Conservation (phyloP, 176 grass and related monocot genomes). For the Eragrostis nindensis region DNA sequence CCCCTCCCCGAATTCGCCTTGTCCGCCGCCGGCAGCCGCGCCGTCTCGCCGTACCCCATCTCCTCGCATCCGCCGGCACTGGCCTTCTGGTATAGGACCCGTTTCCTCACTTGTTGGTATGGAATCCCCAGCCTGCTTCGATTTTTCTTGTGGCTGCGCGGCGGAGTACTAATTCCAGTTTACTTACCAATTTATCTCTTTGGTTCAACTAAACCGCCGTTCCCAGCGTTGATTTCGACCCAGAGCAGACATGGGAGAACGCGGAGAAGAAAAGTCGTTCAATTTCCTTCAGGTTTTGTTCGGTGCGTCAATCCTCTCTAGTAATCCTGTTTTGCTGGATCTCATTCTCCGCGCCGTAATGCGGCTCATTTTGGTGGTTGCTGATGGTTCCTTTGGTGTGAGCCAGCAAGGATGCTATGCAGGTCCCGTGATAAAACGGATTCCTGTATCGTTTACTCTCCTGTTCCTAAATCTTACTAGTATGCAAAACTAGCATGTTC, state of each 20-base stretch:
- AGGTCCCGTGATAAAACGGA: not conserved
- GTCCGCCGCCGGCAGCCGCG: not conserved
- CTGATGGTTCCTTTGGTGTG: not conserved
- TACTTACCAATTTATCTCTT: not conserved
- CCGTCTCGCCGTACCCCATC: not conserved
- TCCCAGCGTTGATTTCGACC: not conserved
- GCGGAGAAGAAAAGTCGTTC: constrained; percentile 46
- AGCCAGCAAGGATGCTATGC: not conserved
- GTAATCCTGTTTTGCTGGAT: not conserved
- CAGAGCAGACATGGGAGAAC: constrained; percentile 39
- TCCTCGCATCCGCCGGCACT: not conserved
- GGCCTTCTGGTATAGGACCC: not conserved
- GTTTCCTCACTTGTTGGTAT: not conserved
- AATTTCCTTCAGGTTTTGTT: constrained; percentile 56
- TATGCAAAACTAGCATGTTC: not conserved
- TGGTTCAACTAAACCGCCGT: not conserved
- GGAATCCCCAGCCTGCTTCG: not conserved
- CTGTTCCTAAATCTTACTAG: not conserved
- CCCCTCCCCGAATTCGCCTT: not conserved
- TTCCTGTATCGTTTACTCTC: not conserved
- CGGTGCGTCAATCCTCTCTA: constrained; percentile 33
- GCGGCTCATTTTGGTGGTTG: not conserved
- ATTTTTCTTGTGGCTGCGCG: not conserved
- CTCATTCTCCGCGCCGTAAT: not conserved
- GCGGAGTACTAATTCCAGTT: not conserved